Conservation (phyloP, 306 rosid species). For the Ceratonia siliqua region DNA sequence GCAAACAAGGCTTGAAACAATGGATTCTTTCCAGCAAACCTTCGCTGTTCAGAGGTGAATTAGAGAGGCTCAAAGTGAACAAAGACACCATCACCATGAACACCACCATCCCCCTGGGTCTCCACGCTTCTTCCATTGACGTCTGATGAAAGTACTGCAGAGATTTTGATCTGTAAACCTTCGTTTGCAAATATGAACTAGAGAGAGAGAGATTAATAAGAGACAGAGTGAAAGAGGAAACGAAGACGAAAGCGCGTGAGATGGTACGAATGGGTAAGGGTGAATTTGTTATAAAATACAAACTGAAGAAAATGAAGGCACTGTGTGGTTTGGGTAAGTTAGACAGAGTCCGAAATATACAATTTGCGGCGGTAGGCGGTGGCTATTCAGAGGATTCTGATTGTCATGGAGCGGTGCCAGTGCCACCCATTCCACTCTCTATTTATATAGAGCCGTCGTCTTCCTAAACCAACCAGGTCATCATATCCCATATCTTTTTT, state of each 20-base stretch:
- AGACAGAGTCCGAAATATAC: neutral
- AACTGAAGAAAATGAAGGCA: too few species aligned
- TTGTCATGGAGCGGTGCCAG: too few species aligned
- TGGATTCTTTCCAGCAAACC: neutral
- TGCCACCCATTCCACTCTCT: neutral
- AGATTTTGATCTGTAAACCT: too few species aligned
- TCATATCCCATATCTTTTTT: neutral
- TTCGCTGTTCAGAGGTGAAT: neutral
- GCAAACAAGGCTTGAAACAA: too few species aligned
- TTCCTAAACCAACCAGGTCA: neutral
- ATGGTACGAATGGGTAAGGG: too few species aligned
- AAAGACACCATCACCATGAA: neutral
- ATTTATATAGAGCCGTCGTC: neutral
- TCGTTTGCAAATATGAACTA: too few species aligned
- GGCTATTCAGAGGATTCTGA: neutral
- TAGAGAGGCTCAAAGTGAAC: neutral
- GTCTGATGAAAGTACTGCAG: too few species aligned
- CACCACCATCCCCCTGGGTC: neutral
- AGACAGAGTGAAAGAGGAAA: too few species aligned
- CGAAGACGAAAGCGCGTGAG: too few species aligned
- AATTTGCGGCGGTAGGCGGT: too few species aligned
- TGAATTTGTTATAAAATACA: too few species aligned
- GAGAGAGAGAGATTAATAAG: neutral
- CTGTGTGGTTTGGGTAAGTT: too few species aligned
- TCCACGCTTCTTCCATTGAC: slow-evolving; percentile 6